Evolutionary conservation across 441 rosid genomes (phyloP).

Genomic region (Pelargonium citronellum): DNA sequence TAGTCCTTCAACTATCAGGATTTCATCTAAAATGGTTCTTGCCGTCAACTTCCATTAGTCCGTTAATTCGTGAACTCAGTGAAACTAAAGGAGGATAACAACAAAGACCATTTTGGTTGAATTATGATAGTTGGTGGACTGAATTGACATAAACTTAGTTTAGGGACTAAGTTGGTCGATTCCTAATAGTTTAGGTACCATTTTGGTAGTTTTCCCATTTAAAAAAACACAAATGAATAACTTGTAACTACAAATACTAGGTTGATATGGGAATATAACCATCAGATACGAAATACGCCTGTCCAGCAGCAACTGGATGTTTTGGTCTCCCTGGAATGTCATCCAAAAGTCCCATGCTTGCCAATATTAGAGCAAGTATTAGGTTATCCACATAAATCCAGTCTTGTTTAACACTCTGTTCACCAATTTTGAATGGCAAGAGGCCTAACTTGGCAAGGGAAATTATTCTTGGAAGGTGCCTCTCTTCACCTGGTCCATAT

Average conservation of each 20-base stretch:
- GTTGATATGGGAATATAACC: constrained; percentile 31
- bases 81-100: too few relatives aligned
- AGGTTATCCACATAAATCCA: constrained; percentile 90
- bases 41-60: too few relatives aligned
- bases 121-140: too few relatives aligned
- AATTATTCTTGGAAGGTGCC: constrained; percentile 84
- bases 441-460: constrained; percentile 67
- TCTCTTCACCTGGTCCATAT: constrained; percentile 91
- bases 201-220: not conserved
- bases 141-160: too few relatives aligned
- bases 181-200: too few relatives aligned
- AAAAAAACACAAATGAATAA: not conserved
- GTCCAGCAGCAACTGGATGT: constrained; percentile 76
- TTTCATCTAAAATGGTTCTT: too few relatives aligned
- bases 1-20: too few relatives aligned
- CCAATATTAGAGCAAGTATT: constrained; percentile 67
- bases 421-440: constrained; percentile 59
- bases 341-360: constrained; percentile 89
- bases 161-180: too few relatives aligned
- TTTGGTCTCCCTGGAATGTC: constrained; percentile 66
- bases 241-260: not conserved
- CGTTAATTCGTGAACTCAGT: too few relatives aligned
- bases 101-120: too few relatives aligned
- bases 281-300: constrained; percentile 85
- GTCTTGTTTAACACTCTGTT: constrained; percentile 62